Base-by-base conservation (phyloP, 2,329 filamentous ascomycete species). In the Trichophyton mentagrophytes region DNA sequence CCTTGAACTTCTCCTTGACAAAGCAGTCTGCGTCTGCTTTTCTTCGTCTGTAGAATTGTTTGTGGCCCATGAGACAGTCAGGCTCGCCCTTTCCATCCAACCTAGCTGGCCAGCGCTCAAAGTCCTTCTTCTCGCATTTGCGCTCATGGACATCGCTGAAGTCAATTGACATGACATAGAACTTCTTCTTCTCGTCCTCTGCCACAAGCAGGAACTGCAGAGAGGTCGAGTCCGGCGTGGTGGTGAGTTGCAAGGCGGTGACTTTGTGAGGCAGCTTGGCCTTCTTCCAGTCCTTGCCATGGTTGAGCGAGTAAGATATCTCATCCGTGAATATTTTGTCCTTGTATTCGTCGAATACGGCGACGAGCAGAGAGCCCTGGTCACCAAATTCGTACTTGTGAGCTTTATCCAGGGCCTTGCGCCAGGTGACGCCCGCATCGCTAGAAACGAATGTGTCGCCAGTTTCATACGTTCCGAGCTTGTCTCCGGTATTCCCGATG, bases 351-450 rank as follows among this genome's bases (percentile, higher is more conserved):
- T 96, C 89, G 64, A 82, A 80, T 42, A 97, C 79, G 3, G 93
- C 93, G 33, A 97, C 81, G 33, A 99, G 78, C 20, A 99, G 82
- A 15, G 90, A 90, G 1, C 93, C 93, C 66, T 95, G 87, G 67
- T 96, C 92, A 59, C 93, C 93, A 71, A 97, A 95, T 69, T 96
- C 91, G 73, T 95, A 99, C 72, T 95, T 93, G 76, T 97, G 90
- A 11, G 91, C 88, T 20, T 89, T 89, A 15, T 90, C 79, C 3
- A 89, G 80, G 17, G 74, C 82, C 69, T 85, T 78, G 42, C 79
- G 83, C 93, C 95, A 99, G 1, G 85, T 91, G 63, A 89, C 76
- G 46, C 93, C 93, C 20, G 91, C 92, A 73, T 97, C 85, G 69
- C 96, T 89, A 0, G 93, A 99, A 27, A 97, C 84, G 69, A 85